Conservation (phyloP, 495 filamentous ascomycete species). For the Echria macrotheca region DNA sequence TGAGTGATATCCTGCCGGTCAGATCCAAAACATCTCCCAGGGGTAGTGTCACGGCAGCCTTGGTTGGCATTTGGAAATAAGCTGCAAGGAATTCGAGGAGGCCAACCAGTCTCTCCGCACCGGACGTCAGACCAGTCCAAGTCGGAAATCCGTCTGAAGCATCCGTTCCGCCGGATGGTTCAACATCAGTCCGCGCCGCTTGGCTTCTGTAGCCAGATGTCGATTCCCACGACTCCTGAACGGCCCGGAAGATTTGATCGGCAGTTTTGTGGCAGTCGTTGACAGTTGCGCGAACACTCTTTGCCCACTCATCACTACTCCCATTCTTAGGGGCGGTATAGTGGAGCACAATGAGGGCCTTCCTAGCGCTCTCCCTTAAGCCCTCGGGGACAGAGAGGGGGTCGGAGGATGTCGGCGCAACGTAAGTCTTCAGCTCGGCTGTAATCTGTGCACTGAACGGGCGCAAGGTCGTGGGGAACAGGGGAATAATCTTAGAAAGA, state of each 20-base stretch:
- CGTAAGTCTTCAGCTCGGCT: constrained; percentile 47
- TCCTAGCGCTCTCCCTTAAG: constrained; percentile 49
- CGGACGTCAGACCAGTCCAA: constrained; percentile 69
- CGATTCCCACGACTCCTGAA: constrained; percentile 75
- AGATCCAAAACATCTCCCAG: constrained; percentile 61
- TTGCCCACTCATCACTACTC: constrained; percentile 66
- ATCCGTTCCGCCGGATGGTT: constrained; percentile 39
- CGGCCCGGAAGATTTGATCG: constrained; percentile 67
- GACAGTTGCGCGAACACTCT: constrained; percentile 53
- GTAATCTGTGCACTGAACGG: constrained; percentile 65
- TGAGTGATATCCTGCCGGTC: constrained; percentile 59
- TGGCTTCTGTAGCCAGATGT: constrained; percentile 35
- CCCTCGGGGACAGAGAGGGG: constrained; percentile 39
- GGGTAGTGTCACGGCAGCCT: constrained; percentile 55
- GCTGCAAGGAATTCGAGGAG: constrained; percentile 54
- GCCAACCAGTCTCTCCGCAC: constrained; percentile 59
- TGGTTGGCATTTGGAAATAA: constrained; percentile 50
- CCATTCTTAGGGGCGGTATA: constrained; percentile 71
- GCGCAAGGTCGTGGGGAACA: constrained; percentile 73
- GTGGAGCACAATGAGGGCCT: constrained; percentile 62
- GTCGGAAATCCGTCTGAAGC: constrained; percentile 47
- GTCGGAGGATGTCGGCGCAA: constrained; percentile 53
- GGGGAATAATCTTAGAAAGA: constrained; percentile 62
- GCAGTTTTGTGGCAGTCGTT: constrained; percentile 59
- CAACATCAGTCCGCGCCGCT: constrained; percentile 29